These are phyloP conservation scores for Trichoderma citrinoviride DNA, from an alignment of 2,329 filamentous ascomycete species.

Conservation along the genomic window DNA sequence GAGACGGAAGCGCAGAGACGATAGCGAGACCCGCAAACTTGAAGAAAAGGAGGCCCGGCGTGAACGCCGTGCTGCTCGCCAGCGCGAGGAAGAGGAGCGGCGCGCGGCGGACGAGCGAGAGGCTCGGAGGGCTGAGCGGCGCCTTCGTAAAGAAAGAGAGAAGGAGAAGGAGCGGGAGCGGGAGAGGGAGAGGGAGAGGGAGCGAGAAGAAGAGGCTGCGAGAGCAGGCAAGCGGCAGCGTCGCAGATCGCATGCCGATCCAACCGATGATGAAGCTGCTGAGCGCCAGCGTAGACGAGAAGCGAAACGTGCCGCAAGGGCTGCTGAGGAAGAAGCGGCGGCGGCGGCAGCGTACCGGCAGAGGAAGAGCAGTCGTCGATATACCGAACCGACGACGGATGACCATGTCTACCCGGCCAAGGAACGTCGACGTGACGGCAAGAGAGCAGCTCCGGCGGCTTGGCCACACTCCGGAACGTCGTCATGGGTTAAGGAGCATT, in stretches of 20 bases:
- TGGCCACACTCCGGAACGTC: constrained; percentile 65
- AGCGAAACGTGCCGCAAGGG: constrained; percentile 47
- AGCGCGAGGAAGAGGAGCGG: constrained; percentile 50
- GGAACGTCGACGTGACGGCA: constrained; percentile 38
- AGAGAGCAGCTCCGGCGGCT: constrained; percentile 37
- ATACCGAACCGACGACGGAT: constrained; percentile 42
- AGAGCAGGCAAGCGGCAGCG: constrained; percentile 48
- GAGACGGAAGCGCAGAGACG: constrained; percentile 55
- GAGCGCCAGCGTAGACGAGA: constrained; percentile 55
- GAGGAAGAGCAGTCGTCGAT: constrained; percentile 40
- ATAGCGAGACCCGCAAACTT: constrained; percentile 50
- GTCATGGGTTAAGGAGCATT: constrained; percentile 65
- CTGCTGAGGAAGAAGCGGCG: constrained; percentile 38
- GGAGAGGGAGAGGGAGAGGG: constrained; percentile 37
- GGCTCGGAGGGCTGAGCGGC: constrained; percentile 41
- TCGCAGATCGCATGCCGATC: constrained; percentile 46
- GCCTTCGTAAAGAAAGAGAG: constrained; percentile 49
- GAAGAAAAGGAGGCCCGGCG: constrained; percentile 60
- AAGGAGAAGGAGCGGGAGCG: constrained; percentile 44
- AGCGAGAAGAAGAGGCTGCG: constrained; percentile 47
- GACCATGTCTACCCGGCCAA: constrained; percentile 46
- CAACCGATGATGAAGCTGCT: constrained; percentile 49
- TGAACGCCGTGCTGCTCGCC: constrained; percentile 50
- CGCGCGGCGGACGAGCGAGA: constrained; percentile 46
- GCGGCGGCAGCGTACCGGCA: constrained; percentile 30